Conservation (phyloP, 306 rosid genomes). For the Datisca glomerata region DNA sequence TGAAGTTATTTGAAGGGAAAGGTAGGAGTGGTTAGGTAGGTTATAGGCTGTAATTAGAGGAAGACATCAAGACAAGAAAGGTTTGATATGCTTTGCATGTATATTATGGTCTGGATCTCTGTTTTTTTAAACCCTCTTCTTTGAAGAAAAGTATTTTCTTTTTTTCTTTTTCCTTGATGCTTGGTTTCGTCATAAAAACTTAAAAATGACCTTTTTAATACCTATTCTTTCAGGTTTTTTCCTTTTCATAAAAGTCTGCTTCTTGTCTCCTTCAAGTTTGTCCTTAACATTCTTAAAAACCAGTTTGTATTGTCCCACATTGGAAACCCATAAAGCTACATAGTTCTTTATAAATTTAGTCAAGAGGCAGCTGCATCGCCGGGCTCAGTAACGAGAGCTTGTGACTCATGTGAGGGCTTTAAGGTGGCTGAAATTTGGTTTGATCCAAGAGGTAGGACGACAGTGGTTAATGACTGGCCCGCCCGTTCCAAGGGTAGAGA, state of each 20-base stretch:
- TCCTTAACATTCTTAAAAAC: too few relatives aligned
- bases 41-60: slow-evolving; percentile 12
- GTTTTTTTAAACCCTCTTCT: slow-evolving; percentile 16
- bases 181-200: too few relatives aligned
- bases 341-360: too few relatives aligned
- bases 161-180: slow-evolving; percentile 12
- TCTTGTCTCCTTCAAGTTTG: too few relatives aligned
- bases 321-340: too few relatives aligned
- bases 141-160: slow-evolving; percentile 46
- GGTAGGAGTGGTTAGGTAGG: slow-evolving; percentile 8
- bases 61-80: slow-evolving; percentile 21
- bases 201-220: too few relatives aligned
- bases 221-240: too few relatives aligned
- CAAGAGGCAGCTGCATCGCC: too few relatives aligned
- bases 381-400: slow-evolving; percentile 4
- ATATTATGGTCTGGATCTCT: slow-evolving; percentile 32
- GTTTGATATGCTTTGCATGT: slow-evolving; percentile 56
- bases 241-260: too few relatives aligned
- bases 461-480: neutral
- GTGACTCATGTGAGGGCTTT: slow-evolving; percentile 1
- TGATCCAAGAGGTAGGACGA: neutral
- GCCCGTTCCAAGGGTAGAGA: slow-evolving; percentile 2
- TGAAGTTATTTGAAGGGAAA: slow-evolving; percentile 30
- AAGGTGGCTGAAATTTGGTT: neutral
- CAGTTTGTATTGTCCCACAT: too few relatives aligned